Evolutionary conservation across 371 early-diverging fungal genomes (phyloP), one percentile per base, ranked within the genome.

Genomic region (Mycotypha africana): DNA sequence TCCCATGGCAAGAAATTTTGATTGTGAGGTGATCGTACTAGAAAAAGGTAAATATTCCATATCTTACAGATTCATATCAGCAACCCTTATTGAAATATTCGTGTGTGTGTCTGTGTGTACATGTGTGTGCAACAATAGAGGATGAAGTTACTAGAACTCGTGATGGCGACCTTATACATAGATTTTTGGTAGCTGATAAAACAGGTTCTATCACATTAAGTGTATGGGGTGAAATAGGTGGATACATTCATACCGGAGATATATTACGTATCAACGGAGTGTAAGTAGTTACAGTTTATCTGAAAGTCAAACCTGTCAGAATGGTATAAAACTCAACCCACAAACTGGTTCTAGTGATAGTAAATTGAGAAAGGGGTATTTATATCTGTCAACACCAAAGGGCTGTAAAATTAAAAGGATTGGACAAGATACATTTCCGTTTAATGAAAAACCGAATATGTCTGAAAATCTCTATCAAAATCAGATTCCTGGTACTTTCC

Each of bases 21-120:
- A 78, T 42, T 75, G 77, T 47, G 78, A 81, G 38, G 73, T 74
- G 20, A 79, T 81, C 38, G 76, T 81, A 12, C 56, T 81, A 7
- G 71, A 81, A 38, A 51, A 51, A 60, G 67, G 75, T 68, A 60
- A 24, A 25, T 24, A 28, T 33, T 19, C 26, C n/a, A 22, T 10
- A 5, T 16, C 32, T 8, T 16, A 1, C 38, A 34, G 31, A 17
- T n/a, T n/a, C n/a, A 37, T 28, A 40, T 2, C n/a, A 20, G 26
- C 16, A 19, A n/a, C 8, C 36, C 28, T 42, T 12, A 30, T 36
- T 10, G 21, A 1, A 6, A 24, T 26, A 12, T 16, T 15, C 38
- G 17, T 40, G 12, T 17, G 21, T 12, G n/a, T n/a, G n/a, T n/a
- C n/a, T n/a, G n/a, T n/a, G n/a, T n/a, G n/a, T n/a, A n/a, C n/a